These are phyloP conservation scores for Sporisorium reilianum DNA, from an alignment of 1,284 basidiomycete species.

Conservation along the genomic window DNA sequence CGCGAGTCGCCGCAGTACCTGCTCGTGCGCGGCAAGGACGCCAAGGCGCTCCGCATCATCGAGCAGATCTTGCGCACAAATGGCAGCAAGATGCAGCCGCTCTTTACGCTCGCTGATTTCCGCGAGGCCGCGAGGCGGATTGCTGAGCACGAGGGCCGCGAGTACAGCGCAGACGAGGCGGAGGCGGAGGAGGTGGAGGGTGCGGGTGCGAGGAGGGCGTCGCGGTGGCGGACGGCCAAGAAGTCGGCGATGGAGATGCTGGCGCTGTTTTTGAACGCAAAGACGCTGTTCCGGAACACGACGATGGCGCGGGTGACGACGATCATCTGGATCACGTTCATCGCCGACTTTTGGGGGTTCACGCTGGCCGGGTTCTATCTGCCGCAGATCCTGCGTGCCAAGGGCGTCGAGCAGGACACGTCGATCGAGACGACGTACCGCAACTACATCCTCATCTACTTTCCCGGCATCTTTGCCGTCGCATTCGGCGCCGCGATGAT, in stretches of 20 bases:
- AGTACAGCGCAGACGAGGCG: conserved; percentile 14
- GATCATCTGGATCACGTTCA: conserved; percentile 63
- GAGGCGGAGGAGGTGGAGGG: conserved; percentile 32
- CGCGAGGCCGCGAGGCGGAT: conserved; percentile 64
- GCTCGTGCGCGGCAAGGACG: conserved; percentile 56
- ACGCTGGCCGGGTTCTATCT: conserved; percentile 70
- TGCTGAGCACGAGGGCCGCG: conserved; percentile 24
- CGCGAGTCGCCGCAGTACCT: conserved; percentile 65
- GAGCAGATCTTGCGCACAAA: conserved; percentile 53
- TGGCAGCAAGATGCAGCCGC: conserved; percentile 68
- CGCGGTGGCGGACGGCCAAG: conserved; percentile 29
- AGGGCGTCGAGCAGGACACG: conserved; percentile 64
- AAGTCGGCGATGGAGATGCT: conserved; percentile 51
- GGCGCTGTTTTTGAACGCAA: conserved; percentile 65
- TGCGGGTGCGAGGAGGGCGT: conserved; percentile 7
- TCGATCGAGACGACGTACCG: conserved; percentile 70
- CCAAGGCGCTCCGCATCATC: conserved; percentile 54
- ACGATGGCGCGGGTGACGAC: conserved; percentile 68
- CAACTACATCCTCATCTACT: conserved; percentile 59
- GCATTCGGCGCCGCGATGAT: conserved; percentile 69
- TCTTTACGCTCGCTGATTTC: conserved; percentile 70
- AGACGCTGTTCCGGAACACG: conserved; percentile 68
- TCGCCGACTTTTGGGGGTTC: conserved; percentile 69
- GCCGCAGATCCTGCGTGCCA: conserved; percentile 69
- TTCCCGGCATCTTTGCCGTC: conserved; percentile 52